phyloP scores from a whole-genome alignment of 2,329 filamentous ascomycete species.

The Endoconidiophora polonica region DNA sequence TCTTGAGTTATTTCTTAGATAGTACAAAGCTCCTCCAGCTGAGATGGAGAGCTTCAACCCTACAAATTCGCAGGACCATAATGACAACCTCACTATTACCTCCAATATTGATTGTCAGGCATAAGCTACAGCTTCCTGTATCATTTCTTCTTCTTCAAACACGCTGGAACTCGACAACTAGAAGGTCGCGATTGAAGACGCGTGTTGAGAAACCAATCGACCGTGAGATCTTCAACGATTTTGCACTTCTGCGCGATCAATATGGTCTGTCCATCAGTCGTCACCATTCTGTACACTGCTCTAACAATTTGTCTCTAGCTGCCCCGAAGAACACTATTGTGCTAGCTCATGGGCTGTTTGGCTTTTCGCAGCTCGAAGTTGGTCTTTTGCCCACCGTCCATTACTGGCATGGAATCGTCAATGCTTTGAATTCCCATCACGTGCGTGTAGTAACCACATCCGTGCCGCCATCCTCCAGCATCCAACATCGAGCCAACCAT shows the following conservation, averaged over 20 bases:
- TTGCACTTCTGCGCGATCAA: slow-evolving; percentile 9
- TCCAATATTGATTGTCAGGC: not conserved
- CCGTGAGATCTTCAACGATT: slow-evolving; percentile 12
- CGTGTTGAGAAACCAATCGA: slow-evolving; percentile 7
- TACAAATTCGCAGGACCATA: too few species aligned
- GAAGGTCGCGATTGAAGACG: not conserved
- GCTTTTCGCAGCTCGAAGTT: slow-evolving; percentile 41
- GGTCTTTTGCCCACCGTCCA: slow-evolving; percentile 35
- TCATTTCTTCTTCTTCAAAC: not conserved
- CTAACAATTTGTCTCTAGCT: slow-evolving; percentile 3
- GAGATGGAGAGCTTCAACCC: too few species aligned
- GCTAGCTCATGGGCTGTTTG: slow-evolving; percentile 47
- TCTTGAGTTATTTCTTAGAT: too few species aligned
- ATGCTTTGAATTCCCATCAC: slow-evolving; percentile 36
- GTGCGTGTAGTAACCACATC: slow-evolving; percentile 41
- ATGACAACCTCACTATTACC: too few species aligned
- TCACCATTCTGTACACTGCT: not conserved
- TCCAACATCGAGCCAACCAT: slow-evolving; percentile 41
- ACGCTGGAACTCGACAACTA: too few species aligned
- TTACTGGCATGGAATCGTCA: slow-evolving; percentile 49
- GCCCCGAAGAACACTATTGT: slow-evolving; percentile 43
- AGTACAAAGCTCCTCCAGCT: too few species aligned
- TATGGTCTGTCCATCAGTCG: slow-evolving; percentile 4
- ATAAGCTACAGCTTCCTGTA: not conserved
- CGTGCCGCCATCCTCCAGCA: slow-evolving; percentile 44